Percentiles rank a stretch among this genome's conserved stretches.
Conservation (phyloP, 106 monocot genomes). For the Dendrobium officinale region DNA sequence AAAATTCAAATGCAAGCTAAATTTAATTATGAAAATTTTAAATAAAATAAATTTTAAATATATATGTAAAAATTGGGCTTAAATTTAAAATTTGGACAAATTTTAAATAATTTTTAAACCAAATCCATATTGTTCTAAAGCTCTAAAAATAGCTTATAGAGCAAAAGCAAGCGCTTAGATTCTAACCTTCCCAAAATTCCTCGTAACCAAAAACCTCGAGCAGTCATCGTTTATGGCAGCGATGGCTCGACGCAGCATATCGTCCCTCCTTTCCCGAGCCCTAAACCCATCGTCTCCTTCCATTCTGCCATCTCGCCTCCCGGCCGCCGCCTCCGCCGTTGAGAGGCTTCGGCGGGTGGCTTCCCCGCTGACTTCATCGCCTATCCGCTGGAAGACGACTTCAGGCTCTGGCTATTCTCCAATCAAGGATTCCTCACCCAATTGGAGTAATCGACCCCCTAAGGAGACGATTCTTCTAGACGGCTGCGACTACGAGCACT, state of each 20-base stretch:
- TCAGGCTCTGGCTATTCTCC: constrained; percentile 84
- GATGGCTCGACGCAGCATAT: constrained; percentile 30
- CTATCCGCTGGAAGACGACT: constrained; percentile 45
- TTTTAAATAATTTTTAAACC: too few relatives aligned
- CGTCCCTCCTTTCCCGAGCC: constrained; percentile 21
- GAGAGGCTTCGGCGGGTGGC: background rate
- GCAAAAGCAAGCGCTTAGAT: too few relatives aligned
- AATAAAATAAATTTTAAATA: too few relatives aligned
- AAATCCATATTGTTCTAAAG: too few relatives aligned
- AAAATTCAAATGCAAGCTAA: too few relatives aligned
- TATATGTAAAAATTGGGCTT: too few relatives aligned
- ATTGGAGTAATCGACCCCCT: constrained; percentile 87
- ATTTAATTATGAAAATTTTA: too few relatives aligned
- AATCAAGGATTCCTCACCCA: constrained; percentile 75
- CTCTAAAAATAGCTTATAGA: too few relatives aligned
- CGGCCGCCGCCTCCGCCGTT: constrained; percentile 2
- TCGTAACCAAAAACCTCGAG: background rate
- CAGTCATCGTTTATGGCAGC: constrained; percentile 21
- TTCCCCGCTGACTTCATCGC: constrained; percentile 3
- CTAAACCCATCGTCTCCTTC: constrained; percentile 5
- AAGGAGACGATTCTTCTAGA: constrained; percentile 97
- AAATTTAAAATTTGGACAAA: too few relatives aligned
- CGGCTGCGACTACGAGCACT: constrained; percentile 99
- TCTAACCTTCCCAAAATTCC: background rate
- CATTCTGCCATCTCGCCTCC: constrained; percentile 6